Evolutionary conservation across 1,139 yeast genomes (phyloP).

Genomic region (Saccharomyces uvarum): DNA sequence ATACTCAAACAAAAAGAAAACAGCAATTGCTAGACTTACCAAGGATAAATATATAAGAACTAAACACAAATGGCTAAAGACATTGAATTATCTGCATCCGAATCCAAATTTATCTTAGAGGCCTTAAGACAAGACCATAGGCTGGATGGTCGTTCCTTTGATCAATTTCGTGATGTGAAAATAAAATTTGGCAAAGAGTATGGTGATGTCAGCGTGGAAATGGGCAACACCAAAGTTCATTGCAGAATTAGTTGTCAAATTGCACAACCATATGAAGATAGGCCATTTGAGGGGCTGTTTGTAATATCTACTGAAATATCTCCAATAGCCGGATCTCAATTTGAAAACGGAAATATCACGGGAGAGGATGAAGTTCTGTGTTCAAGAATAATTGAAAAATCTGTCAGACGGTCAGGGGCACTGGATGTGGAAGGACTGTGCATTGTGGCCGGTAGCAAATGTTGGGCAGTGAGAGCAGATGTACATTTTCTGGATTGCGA

Average conservation of each 20-base stretch:
- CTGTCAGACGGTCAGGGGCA: constrained; percentile 83
- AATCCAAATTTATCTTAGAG: constrained; percentile 52
- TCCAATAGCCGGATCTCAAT: constrained; percentile 81
- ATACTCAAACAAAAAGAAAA: background rate
- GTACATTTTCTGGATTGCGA: constrained; percentile 82
- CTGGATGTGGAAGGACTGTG: constrained; percentile 84
- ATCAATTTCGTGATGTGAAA: constrained; percentile 55
- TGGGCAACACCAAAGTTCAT: constrained; percentile 70
- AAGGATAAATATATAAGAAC: background rate
- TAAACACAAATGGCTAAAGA: constrained; percentile 43
- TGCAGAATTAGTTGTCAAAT: constrained; percentile 76
- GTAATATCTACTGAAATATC: constrained; percentile 77
- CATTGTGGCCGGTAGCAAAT: constrained; percentile 81
- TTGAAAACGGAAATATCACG: constrained; percentile 60
- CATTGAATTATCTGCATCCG: constrained; percentile 59
- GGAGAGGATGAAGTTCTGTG: constrained; percentile 74
- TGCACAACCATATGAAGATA: constrained; percentile 76
- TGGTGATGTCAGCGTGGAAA: constrained; percentile 70
- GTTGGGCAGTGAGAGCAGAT: constrained; percentile 88
- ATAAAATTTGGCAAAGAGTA: constrained; percentile 60
- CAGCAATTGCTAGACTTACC: background rate
- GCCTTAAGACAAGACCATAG: constrained; percentile 58
- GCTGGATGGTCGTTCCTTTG: constrained; percentile 58
- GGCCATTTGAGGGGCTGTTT: constrained; percentile 91
- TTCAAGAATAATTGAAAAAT: constrained; percentile 78